Percentiles rank a stretch among this genome's conserved stretches.
These are phyloP conservation scores for Penstemon barbatus DNA, from an alignment of 257 asterid genomes.

Conservation along the genomic window DNA sequence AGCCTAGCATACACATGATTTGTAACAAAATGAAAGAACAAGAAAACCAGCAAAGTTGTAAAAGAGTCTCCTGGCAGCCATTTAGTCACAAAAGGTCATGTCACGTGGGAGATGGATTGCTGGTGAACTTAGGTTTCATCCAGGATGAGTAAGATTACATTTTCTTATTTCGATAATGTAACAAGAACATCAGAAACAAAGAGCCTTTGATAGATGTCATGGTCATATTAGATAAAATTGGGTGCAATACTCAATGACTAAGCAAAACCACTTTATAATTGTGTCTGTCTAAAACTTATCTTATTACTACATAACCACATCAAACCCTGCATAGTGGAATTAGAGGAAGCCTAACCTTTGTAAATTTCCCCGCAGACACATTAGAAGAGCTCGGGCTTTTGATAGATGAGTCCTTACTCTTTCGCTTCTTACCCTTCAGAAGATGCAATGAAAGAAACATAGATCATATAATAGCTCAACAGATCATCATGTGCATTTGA, in stretches of 20 bases:
- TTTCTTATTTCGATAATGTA: not conserved
- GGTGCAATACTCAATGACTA: not conserved
- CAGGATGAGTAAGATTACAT: not conserved
- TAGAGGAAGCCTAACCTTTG: constrained; percentile 48
- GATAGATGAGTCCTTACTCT: constrained; percentile 45
- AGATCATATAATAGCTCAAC: constrained; percentile 14
- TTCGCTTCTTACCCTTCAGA: constrained; percentile 63
- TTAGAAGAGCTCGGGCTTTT: constrained; percentile 53
- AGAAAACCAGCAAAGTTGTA: not conserved
- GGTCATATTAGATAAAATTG: not conserved
- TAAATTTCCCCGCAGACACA: constrained; percentile 40
- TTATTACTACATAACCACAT: too few relatives aligned
- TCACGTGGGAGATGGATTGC: not conserved
- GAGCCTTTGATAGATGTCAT: not conserved
- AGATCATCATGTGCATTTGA: constrained; percentile 1
- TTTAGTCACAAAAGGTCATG: not conserved
- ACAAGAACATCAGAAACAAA: not conserved
- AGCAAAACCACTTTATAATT: not conserved
- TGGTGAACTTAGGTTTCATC: not conserved
- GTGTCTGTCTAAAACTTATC: not conserved
- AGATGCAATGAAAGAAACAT: constrained; percentile 1
- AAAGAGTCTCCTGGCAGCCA: constrained; percentile 12
- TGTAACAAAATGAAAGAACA: too few relatives aligned
- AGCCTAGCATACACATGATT: too few relatives aligned
- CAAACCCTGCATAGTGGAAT: not conserved